These are phyloP conservation scores for Meripilus lineatus DNA, from an alignment of 1,284 basidiomycete genomes.

Conservation along the genomic window DNA sequence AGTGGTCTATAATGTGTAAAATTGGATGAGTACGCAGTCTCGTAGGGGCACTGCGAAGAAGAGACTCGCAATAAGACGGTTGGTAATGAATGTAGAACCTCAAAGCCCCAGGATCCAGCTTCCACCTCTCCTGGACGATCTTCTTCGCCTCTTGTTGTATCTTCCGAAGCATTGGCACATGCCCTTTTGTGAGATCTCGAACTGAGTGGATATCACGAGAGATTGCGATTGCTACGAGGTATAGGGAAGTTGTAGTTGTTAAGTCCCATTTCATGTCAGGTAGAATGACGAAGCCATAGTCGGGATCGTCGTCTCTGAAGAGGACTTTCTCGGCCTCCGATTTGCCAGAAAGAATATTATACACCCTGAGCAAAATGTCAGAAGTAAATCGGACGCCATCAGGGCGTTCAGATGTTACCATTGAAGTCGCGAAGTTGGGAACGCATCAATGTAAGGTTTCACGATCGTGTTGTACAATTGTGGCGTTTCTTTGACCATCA, in stretches of 20 bases:
- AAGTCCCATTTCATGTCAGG: slow-evolving; percentile 97
- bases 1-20: slow-evolving; percentile 62
- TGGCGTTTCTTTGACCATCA: slow-evolving; percentile 81
- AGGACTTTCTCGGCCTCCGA: slow-evolving; percentile 81
- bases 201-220: slow-evolving; percentile 59
- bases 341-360: slow-evolving; percentile 77
- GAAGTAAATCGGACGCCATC: neutral
- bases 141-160: slow-evolving; percentile 56
- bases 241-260: slow-evolving; percentile 63
- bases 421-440: slow-evolving; percentile 71
- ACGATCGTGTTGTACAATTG: slow-evolving; percentile 67
- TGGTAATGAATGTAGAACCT: slow-evolving; percentile 93
- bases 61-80: slow-evolving; percentile 84
- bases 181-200: slow-evolving; percentile 60
- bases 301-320: slow-evolving; percentile 50
- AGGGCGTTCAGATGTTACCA: slow-evolving; percentile 50
- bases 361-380: slow-evolving; percentile 55
- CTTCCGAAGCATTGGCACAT: slow-evolving; percentile 65
- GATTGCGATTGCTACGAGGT: slow-evolving; percentile 69
- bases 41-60: neutral
- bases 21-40: neutral
- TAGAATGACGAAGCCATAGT: slow-evolving; percentile 71
- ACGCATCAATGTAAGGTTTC: slow-evolving; percentile 71
- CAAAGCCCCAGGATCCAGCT: slow-evolving; percentile 52
- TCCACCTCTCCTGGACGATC: slow-evolving; percentile 59